Base-by-base conservation (phyloP, 2,329 filamentous ascomycete species). In the Alternaria ethzedia region DNA sequence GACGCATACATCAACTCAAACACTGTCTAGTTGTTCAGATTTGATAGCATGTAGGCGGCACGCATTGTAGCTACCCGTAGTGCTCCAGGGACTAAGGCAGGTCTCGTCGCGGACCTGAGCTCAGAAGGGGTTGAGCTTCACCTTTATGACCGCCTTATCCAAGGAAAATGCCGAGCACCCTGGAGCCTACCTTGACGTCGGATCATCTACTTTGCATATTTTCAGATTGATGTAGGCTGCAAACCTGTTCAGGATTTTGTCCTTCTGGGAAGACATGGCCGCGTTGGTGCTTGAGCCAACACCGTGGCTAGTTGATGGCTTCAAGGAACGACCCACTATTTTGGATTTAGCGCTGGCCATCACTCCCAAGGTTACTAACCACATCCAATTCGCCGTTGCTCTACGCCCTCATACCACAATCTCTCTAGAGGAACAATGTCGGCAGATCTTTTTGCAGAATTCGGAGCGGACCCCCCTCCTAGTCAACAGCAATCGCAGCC, bases 401-500 rank as follows among this genome's bases (percentile, higher is more conserved):
- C 45, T 36, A 61, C 59, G 57, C 56, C 60, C 55, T 62, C 54
- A 68, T 47, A 30, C 30, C 21, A 52, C 44, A 43, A 20, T 30
- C 26, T 47, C 45, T 32, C 50, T 54, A 17, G 54, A 30, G 17
- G 63, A 60, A 41, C 62, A 58, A 79, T 79, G 77, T 79, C 77
- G 30, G 77, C 77, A 21, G 77, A 79, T 51, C 70, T 79, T 13
- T 79, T 79, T 43, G 77, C 75, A 52, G 77, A 77, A 49, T 79
- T 79, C 28, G 73, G 70, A 41, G 51, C 71, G 49, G 56, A 70
- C 8, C 44, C 73, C n/a, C 65, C 36, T 32, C 50, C 64, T 6
- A 61, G 56, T 15, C 70, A 70, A 57, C 61, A 65, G 50, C 64
- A 67, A 25, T 36, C 49, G 49, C 62, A 70, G 26, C 25, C 63